Percentiles rank a stretch among this genome's conserved stretches.
phyloP scores from a whole-genome alignment of 2,329 filamentous ascomycete genomes.

The Colletotrichum sp. region DNA sequence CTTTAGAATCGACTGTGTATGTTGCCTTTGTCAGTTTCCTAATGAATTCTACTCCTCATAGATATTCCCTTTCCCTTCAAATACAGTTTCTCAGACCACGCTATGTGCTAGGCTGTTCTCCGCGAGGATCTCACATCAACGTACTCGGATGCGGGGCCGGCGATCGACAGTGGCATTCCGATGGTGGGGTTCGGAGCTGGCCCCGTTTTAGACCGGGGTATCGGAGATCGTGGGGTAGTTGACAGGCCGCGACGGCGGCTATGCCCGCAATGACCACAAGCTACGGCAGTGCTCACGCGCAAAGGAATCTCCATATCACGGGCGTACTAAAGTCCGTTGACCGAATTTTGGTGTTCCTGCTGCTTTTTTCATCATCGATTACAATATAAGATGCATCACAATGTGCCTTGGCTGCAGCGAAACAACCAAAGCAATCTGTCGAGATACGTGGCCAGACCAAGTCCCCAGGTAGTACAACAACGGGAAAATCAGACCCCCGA shows the following conservation, averaged over 20 bases:
- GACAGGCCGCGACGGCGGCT: not conserved
- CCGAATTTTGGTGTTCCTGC: not conserved
- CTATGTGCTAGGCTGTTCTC: not conserved
- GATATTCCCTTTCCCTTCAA: not conserved
- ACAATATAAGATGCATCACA: not conserved
- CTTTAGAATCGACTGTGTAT: not conserved
- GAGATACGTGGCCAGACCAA: not conserved
- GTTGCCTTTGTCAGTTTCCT: not conserved
- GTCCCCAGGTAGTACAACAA: not conserved
- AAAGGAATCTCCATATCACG: not conserved
- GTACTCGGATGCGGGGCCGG: not conserved
- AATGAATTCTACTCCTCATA: accelerated
- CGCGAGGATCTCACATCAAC: not conserved
- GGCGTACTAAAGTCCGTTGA: not conserved
- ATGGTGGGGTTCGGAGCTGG: not conserved
- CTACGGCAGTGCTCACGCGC: not conserved
- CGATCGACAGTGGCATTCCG: not conserved
- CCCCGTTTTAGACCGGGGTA: not conserved
- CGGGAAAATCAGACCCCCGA: not conserved
- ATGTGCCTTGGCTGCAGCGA: not conserved
- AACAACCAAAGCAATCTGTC: not conserved
- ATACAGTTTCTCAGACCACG: not conserved
- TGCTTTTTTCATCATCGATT: not conserved
- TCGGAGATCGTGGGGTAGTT: not conserved
- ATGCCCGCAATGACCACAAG: not conserved